A percentile compares a stretch with the other conserved stretches of the same genome.
These are phyloP conservation scores for Suhomyces yuchorum DNA, from an alignment of 1,139 yeast species.

Conservation along the genomic window DNA sequence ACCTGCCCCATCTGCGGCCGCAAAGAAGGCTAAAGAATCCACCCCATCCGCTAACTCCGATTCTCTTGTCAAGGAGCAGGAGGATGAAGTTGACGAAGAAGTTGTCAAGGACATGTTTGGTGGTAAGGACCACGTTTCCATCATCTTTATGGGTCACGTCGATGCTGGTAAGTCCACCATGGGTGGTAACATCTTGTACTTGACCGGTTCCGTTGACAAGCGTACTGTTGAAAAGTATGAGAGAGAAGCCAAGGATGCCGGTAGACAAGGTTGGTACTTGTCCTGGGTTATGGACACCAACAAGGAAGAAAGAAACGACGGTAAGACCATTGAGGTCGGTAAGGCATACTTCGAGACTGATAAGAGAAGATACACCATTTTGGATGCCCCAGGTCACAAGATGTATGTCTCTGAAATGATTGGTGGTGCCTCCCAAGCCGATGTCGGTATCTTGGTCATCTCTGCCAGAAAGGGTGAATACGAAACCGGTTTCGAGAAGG, in stretches of 20 bases:
- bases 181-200: constrained; percentile 94
- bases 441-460: constrained; percentile 93
- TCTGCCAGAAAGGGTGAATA: constrained; percentile 99
- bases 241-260: constrained; percentile 98
- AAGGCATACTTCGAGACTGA: constrained; percentile 97
- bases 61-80: constrained; percentile 69
- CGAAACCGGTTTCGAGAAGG: constrained; percentile 98
- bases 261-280: constrained; percentile 99
- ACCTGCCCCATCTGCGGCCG: constrained; percentile 18
- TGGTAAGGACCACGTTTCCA: constrained; percentile 94
- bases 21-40: constrained; percentile 21
- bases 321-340: constrained; percentile 99
- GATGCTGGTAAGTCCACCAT: constrained; percentile 99
- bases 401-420: constrained; percentile 99
- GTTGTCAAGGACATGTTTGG: constrained; percentile 92
- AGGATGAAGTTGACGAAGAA: constrained; percentile 84
- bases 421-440: constrained; percentile 99
- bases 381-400: constrained; percentile 99
- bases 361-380: constrained; percentile 93
- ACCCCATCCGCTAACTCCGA: constrained; percentile 42
- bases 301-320: constrained; percentile 97
- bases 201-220: constrained; percentile 97
- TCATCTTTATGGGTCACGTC: constrained; percentile 98
- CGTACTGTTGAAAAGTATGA: constrained; percentile 99
- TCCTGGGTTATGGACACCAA: constrained; percentile 99